Percentiles rank a stretch among this genome's conserved stretches.
Conservation (phyloP, 2,329 filamentous ascomycete genomes). For the Ceratocystis albifundus region DNA sequence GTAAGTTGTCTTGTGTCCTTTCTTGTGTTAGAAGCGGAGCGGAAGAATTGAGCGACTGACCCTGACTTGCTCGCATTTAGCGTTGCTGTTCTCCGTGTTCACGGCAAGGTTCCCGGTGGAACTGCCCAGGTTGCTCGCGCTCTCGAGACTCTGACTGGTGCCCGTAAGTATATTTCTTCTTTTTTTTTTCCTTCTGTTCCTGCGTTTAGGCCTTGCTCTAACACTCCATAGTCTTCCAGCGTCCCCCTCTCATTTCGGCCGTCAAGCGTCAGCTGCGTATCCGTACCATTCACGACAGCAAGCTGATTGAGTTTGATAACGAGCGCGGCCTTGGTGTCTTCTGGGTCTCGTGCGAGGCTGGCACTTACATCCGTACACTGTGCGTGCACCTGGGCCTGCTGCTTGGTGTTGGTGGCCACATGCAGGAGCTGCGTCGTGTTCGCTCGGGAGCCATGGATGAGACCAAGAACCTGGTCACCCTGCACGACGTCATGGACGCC, state of each 20-base stretch:
- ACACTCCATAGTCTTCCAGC: conserved; percentile 41
- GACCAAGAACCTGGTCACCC: conserved; percentile 74
- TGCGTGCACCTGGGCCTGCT: conserved; percentile 80
- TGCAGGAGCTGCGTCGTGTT: conserved; percentile 95
- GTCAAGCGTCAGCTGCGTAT: conserved; percentile 98
- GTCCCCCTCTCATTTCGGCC: conserved; percentile 91
- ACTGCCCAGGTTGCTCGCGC: conserved; percentile 87
- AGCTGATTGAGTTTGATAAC: conserved; percentile 95
- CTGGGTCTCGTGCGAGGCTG: conserved; percentile 95
- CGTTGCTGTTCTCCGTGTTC: conserved; percentile 85
- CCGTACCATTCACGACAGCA: conserved; percentile 94
- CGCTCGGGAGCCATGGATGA: conserved; percentile 92
- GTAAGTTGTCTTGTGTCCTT: conserved; percentile 15
- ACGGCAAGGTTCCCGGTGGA: conserved; percentile 89
- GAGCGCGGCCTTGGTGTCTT: conserved; percentile 95
- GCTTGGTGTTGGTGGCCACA: conserved; percentile 79
- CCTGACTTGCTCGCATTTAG: not conserved
- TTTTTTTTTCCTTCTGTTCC: not conserved
- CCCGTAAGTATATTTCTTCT: conserved; percentile 35
- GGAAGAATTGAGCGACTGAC: not conserved
- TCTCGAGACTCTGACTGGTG: conserved; percentile 89
- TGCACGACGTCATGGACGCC: conserved; percentile 78
- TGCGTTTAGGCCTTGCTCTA: not conserved
- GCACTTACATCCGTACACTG: conserved; percentile 96
- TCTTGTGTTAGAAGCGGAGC: not conserved